Evolutionary conservation across 495 filamentous ascomycete species (phyloP).

Genomic region (Lasiosphaeria hispida): DNA sequence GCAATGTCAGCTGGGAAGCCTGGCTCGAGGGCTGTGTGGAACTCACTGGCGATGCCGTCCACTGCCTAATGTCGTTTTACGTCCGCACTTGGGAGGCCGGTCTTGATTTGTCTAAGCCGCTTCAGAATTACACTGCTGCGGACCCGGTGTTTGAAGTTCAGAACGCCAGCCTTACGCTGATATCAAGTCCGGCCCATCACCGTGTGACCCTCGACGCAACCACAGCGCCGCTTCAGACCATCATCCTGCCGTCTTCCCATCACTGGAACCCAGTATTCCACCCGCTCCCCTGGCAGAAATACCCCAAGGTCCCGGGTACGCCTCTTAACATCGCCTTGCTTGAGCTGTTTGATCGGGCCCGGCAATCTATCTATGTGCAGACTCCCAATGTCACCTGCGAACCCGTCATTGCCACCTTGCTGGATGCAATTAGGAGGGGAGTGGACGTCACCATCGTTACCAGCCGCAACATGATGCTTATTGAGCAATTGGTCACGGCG

Average conservation of each 20-base stretch:
- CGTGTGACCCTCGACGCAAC: constrained; percentile 1
- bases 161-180: constrained; percentile 4
- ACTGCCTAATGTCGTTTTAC: constrained; percentile 59
- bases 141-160: neutral
- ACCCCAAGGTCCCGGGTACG: constrained; percentile 53
- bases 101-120: constrained; percentile 1
- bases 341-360: constrained; percentile 50
- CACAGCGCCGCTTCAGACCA: constrained; percentile 36
- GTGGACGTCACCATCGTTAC: constrained; percentile 64
- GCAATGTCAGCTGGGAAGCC: constrained; percentile 72
- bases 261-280: constrained; percentile 59
- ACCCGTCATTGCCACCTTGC: constrained; percentile 53
- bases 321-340: constrained; percentile 66
- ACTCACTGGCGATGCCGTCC: constrained; percentile 54
- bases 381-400: constrained; percentile 68
- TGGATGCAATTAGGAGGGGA: constrained; percentile 55
- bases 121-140: neutral
- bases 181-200: constrained; percentile 20
- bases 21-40: constrained; percentile 72
- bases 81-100: constrained; percentile 51
- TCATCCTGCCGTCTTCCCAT: constrained; percentile 67
- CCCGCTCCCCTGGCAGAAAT: constrained; percentile 42
- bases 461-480: constrained; percentile 62
- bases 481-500: constrained; percentile 71
- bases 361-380: constrained; percentile 57